These are phyloP conservation scores for Sanghuangporus sanghuang DNA, from an alignment of 1,284 basidiomycete genomes.

Conservation along the genomic window DNA sequence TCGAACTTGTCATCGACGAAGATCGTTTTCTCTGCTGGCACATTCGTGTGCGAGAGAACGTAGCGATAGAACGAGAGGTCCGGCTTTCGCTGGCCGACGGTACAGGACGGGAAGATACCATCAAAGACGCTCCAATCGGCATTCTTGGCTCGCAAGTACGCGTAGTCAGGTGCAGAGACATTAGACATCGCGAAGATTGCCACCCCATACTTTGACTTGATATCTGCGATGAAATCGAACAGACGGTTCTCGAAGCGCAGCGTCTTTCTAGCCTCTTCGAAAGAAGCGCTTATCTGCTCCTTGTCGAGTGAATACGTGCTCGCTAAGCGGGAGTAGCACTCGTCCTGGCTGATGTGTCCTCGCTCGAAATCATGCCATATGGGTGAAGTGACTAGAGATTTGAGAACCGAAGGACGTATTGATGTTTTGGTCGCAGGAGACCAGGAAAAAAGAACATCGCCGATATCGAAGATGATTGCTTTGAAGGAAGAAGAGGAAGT, in stretches of 20 bases:
- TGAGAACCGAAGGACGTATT: constrained; percentile 39
- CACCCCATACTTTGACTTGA: constrained; percentile 34
- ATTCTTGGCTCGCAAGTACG: constrained; percentile 37
- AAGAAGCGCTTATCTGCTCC: constrained; percentile 35
- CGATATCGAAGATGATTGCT: constrained; percentile 28
- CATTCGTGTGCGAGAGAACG: constrained; percentile 33
- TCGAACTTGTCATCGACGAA: constrained; percentile 60
- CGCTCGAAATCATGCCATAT: constrained; percentile 55
- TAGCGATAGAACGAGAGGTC: constrained; percentile 47
- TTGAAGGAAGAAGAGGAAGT: background rate
- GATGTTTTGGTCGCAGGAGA: constrained; percentile 40
- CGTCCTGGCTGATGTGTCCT: constrained; percentile 40
- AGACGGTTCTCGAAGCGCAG: constrained; percentile 39
- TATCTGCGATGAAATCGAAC: constrained; percentile 39
- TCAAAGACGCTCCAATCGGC: constrained; percentile 53
- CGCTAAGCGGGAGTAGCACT: constrained; percentile 40
- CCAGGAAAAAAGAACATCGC: constrained; percentile 55
- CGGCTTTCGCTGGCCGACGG: constrained; percentile 45
- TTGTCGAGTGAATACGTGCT: constrained; percentile 36
- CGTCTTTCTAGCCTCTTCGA: constrained; percentile 42
- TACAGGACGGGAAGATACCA: constrained; percentile 45
- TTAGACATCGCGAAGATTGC: constrained; percentile 55
- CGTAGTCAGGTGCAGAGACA: constrained; percentile 49
- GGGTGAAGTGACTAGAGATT: constrained; percentile 40
- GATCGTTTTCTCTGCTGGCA: constrained; percentile 26